Conservation (phyloP, 164 flowering plant genomes). For the Tinospora cordifolia region DNA sequence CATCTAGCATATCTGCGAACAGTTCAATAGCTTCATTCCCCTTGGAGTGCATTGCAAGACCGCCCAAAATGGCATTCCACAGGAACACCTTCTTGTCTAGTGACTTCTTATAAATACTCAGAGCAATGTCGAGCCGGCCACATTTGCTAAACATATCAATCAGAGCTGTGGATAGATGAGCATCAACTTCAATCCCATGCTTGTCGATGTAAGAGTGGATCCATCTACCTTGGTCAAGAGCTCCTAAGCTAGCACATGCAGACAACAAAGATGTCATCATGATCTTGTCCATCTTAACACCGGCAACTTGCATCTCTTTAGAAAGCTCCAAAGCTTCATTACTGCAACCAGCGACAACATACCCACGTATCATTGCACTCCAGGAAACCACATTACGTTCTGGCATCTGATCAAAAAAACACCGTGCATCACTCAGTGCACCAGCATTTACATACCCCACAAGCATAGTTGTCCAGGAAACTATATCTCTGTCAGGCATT, state of each 20-base stretch:
- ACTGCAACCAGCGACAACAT: slow-evolving; percentile 2
- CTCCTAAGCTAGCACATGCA: slow-evolving; percentile 23
- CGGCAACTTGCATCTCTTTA: slow-evolving; percentile 13
- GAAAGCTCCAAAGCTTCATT: slow-evolving; percentile 13
- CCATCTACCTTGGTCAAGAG: slow-evolving; percentile 23
- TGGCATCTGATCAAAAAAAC: slow-evolving; percentile 18
- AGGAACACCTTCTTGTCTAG: slow-evolving; percentile 13
- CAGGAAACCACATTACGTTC: slow-evolving; percentile 20
- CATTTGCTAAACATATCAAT: slow-evolving; percentile 23
- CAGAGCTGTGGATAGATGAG: slow-evolving; percentile 17
- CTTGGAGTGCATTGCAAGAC: slow-evolving; percentile 21
- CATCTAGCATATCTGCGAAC: slow-evolving; percentile 17
- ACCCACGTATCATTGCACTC: slow-evolving; percentile 21
- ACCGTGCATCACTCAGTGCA: slow-evolving; percentile 4
- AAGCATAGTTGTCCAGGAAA: slow-evolving; percentile 21
- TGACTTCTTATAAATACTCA: slow-evolving; percentile 4
- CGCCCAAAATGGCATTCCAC: slow-evolving; percentile 22
- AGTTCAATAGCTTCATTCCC: slow-evolving; percentile 17
- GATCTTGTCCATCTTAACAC: slow-evolving; percentile 14
- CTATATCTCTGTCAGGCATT: slow-evolving; percentile 16
- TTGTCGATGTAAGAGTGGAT: slow-evolving; percentile 19
- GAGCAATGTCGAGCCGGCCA: slow-evolving; percentile 16
- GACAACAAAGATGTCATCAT: slow-evolving; percentile 14
- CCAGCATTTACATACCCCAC: slow-evolving; percentile 15
- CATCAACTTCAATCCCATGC: slow-evolving; percentile 13